A percentile compares a stretch with the other conserved stretches of the same genome.
Evolutionary conservation across 108 stramenopile genomes (phyloP).

Genomic region (Skeletonema grethae): DNA sequence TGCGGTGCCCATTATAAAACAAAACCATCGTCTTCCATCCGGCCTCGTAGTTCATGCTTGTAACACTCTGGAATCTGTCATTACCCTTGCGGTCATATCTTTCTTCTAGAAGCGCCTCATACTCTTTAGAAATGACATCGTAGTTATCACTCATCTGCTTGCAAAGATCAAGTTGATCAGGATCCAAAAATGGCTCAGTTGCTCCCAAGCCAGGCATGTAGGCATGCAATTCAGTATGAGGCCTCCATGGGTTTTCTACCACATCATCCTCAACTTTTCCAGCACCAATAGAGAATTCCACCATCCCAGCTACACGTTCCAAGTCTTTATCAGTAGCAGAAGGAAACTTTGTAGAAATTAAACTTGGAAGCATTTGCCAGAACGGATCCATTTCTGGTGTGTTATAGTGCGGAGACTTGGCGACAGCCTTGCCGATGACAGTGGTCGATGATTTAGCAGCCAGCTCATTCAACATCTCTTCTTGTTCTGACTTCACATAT

Average conservation of each 20-base stretch:
- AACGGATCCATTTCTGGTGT: slow-evolving; percentile 70
- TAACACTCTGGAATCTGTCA: slow-evolving; percentile 83
- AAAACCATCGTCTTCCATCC: slow-evolving; percentile 88
- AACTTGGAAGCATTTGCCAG: slow-evolving; percentile 78
- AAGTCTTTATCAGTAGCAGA: slow-evolving; percentile 57
- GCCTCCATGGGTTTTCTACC: slow-evolving; percentile 67
- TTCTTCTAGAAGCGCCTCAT: slow-evolving; percentile 66
- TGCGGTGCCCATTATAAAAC: slow-evolving; percentile 86
- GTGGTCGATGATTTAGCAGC: slow-evolving; percentile 50
- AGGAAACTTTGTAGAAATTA: slow-evolving; percentile 75
- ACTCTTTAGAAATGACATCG: slow-evolving; percentile 69
- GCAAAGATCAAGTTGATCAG: slow-evolving; percentile 55
- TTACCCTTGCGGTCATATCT: slow-evolving; percentile 46
- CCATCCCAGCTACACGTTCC: slow-evolving; percentile 74
- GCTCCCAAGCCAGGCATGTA: slow-evolving; percentile 78
- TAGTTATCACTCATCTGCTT: slow-evolving; percentile 69
- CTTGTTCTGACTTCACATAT: slow-evolving; percentile 73
- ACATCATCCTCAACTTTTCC: slow-evolving; percentile 55
- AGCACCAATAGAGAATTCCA: slow-evolving; percentile 53
- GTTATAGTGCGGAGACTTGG: slow-evolving; percentile 48
- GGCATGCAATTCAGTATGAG: slow-evolving; percentile 81
- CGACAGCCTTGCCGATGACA: slow-evolving; percentile 66
- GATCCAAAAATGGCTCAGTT: slow-evolving; percentile 73
- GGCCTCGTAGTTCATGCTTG: slow-evolving; percentile 78
- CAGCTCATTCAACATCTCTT: slow-evolving; percentile 58